Percentiles rank a stretch among this genome's conserved stretches.
phyloP scores from a whole-genome alignment of 1,284 basidiomycete genomes.

The Heliocybe sulcata region DNA sequence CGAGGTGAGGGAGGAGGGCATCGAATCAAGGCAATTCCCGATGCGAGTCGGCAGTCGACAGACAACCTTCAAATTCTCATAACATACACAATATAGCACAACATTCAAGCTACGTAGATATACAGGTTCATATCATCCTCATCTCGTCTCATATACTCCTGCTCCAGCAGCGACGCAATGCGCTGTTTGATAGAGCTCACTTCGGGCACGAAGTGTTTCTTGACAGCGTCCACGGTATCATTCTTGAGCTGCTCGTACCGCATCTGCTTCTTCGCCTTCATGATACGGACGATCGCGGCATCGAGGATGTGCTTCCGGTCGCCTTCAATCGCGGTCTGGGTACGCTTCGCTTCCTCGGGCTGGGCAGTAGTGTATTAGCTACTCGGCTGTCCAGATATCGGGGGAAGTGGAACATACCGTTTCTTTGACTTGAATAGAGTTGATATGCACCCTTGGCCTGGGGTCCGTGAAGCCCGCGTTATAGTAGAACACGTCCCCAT shows the following conservation, averaged over 20 bases:
- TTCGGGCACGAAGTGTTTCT: conserved; percentile 68
- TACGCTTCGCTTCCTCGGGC: conserved; percentile 83
- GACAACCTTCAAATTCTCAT: too few species aligned
- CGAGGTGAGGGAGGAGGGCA: not conserved
- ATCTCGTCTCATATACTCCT: conserved; percentile 80
- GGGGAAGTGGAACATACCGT: conserved; percentile 44
- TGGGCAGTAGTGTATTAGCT: conserved; percentile 21
- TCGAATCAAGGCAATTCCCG: not conserved
- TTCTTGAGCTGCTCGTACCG: conserved; percentile 73
- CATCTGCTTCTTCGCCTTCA: conserved; percentile 86
- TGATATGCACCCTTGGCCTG: conserved; percentile 83
- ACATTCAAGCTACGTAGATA: conserved; percentile 64
- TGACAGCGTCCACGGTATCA: conserved; percentile 75
- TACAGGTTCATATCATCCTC: conserved; percentile 65
- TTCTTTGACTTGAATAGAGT: conserved; percentile 92
- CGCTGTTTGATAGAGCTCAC: conserved; percentile 79
- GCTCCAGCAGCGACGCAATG: conserved; percentile 76
- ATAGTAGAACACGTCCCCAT: conserved; percentile 74
- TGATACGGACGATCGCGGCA: conserved; percentile 90
- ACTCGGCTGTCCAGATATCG: not conserved
- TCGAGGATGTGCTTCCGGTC: conserved; percentile 86
- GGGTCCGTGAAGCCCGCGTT: conserved; percentile 84
- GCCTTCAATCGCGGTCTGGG: conserved; percentile 78
- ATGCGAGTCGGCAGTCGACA: too few species aligned
- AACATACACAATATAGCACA: not conserved